These are phyloP conservation scores for Epichloe coenophiala DNA, from an alignment of 2,329 filamentous ascomycete species.

Conservation along the genomic window DNA sequence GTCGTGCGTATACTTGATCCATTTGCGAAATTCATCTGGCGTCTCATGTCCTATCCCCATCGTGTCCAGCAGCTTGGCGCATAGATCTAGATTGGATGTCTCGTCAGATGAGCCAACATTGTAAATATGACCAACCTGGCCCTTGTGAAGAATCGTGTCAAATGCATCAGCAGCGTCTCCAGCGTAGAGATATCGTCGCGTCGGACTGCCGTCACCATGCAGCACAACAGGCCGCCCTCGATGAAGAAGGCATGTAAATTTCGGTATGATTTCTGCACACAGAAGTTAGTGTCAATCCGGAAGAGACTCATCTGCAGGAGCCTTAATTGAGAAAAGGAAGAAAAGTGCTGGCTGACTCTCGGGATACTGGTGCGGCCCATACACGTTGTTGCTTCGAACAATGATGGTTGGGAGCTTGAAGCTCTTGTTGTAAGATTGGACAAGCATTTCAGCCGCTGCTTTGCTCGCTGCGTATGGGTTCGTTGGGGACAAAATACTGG, in stretches of 20 bases:
- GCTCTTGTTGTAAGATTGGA: conserved; percentile 75
- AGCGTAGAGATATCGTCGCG: conserved; percentile 63
- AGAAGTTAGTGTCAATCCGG: neutral
- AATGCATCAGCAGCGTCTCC: conserved; percentile 71
- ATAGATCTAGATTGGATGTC: conserved; percentile 60
- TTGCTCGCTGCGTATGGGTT: conserved; percentile 76
- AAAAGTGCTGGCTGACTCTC: conserved; percentile 47
- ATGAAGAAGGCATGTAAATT: conserved; percentile 62
- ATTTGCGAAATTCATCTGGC: conserved; percentile 41
- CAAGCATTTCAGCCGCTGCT: conserved; percentile 71
- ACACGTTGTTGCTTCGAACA: conserved; percentile 73
- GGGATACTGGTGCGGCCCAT: conserved; percentile 71
- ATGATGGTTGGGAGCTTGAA: conserved; percentile 72
- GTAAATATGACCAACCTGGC: conserved; percentile 61
- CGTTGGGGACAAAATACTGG: conserved; percentile 62
- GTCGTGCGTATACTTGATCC: conserved; percentile 64
- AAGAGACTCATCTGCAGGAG: neutral
- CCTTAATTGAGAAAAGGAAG: neutral
- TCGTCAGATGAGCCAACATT: conserved; percentile 71
- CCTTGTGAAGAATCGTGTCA: conserved; percentile 72
- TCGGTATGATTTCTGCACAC: conserved; percentile 62
- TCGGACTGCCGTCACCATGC: conserved; percentile 64
- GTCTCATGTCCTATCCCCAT: conserved; percentile 42
- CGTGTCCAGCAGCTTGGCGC: conserved; percentile 47
- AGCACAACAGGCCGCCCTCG: conserved; percentile 53